Percentiles rank a stretch among this genome's conserved stretches.
Conservation (phyloP, 108 stramenopile species). For the Hondaea fermentalgiana region DNA sequence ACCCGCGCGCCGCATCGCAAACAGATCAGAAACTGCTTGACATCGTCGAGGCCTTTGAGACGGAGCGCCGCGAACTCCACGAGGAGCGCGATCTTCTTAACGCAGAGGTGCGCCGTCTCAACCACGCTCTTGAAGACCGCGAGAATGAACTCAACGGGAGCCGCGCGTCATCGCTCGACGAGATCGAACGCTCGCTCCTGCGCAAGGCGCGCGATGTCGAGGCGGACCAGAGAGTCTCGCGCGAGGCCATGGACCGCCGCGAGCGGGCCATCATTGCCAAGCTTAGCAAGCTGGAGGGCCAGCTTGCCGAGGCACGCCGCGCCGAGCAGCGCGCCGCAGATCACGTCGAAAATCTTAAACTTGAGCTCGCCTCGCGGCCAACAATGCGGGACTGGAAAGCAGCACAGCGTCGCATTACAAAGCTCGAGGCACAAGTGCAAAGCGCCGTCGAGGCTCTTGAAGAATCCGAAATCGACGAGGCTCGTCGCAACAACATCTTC, state of each 20-base stretch:
- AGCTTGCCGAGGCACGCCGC: background rate
- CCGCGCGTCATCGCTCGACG: background rate
- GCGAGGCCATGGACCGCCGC: background rate
- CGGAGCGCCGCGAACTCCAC: background rate
- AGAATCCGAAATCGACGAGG: background rate
- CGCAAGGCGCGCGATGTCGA: background rate
- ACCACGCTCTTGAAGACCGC: background rate
- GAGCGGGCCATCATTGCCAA: background rate
- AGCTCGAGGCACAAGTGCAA: conserved; percentile 29
- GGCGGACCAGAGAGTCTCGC: background rate
- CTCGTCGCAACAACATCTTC: background rate
- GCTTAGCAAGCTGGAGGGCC: conserved; percentile 20
- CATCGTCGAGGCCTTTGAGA: conserved; percentile 17
- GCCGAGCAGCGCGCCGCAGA: background rate
- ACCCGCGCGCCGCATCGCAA: background rate
- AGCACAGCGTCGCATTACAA: conserved; percentile 14
- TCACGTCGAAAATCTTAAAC: conserved; percentile 19
- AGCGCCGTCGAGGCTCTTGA: conserved; percentile 20
- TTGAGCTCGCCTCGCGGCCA: conserved; percentile 18
- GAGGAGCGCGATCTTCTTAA: conserved; percentile 5
- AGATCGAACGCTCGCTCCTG: background rate
- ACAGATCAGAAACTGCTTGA: conserved; percentile 17
- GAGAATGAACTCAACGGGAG: conserved; percentile 12
- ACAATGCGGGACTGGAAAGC: conserved; percentile 25
- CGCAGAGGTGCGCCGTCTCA: conserved; percentile 11